These are phyloP conservation scores for Phytophthora foliorum DNA, from an alignment of 352 stramenopile species.

Conservation along the genomic window DNA sequence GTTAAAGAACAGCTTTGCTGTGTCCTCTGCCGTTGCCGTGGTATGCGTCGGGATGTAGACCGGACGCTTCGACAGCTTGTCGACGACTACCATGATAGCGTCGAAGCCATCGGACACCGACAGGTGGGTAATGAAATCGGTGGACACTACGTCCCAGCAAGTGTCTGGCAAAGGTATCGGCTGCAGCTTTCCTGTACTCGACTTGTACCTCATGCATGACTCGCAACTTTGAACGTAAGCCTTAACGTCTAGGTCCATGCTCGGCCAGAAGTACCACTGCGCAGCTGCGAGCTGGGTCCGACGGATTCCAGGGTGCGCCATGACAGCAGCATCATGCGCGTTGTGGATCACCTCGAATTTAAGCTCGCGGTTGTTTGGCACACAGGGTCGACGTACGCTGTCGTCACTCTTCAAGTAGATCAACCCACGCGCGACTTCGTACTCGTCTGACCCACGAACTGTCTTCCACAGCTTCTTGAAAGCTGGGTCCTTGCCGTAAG, in stretches of 20 bases:
- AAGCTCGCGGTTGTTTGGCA: constrained; percentile 20
- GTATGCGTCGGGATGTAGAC: constrained; percentile 1
- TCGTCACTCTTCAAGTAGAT: constrained; percentile 14
- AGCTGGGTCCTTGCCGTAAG: neutral
- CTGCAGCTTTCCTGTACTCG: constrained; percentile 18
- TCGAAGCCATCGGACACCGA: neutral
- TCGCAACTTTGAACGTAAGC: constrained; percentile 31
- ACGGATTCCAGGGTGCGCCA: constrained; percentile 7
- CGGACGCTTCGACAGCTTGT: neutral
- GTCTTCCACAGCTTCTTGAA: constrained; percentile 7
- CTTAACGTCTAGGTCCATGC: constrained; percentile 3
- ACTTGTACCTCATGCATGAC: constrained; percentile 34
- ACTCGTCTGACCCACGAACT: neutral
- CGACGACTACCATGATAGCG: neutral
- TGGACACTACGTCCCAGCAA: constrained; percentile 33
- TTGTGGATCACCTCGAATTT: constrained; percentile 4
- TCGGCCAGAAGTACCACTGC: constrained; percentile 10
- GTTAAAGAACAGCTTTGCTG: constrained; percentile 14
- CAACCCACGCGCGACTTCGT: constrained; percentile 4
- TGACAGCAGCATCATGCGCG: constrained; percentile 23
- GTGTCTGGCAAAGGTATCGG: constrained; percentile 11
- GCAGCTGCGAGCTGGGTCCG: constrained; percentile 3
- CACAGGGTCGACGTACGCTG: constrained; percentile 8
- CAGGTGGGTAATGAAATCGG: constrained; percentile 30
- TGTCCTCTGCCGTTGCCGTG: constrained; percentile 1